Evolutionary conservation across 345 rosid genomes (phyloP), one percentile per base, ranked within the genome.

Genomic region (Heritiera littoralis): DNA sequence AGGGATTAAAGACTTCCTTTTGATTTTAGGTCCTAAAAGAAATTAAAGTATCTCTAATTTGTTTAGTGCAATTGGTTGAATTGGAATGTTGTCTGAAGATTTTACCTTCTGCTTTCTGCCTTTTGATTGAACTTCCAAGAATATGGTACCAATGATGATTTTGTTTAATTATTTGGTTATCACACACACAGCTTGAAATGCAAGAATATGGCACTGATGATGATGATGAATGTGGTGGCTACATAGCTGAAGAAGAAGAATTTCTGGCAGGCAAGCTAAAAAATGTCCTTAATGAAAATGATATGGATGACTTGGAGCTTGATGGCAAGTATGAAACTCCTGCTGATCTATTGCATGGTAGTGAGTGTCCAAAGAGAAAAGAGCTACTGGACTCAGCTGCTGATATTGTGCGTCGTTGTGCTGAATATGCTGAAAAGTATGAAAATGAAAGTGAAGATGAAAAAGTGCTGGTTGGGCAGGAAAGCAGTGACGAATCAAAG

Each of bases 401-500:
- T 73, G 84, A 81, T 82, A 66, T 92, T 28, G 77, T 93, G 81
- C 84, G 87, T 32, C 88, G 88, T 40, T 87, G 90, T 80, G 82
- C 81, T 52, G 94, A 92, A 80, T 93, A 87, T 72, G 99, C 81
- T 48, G 84, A 92, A 32, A 89, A 85, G 76, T 92, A 88, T 69
- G 93, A 85, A 78, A 86, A 89, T 32, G 93, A 88, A 78, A 83
- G 85, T 32, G 92, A 87, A 7, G 89, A 86, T 66, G 91, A 83
- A 28, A 88, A 88, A 70, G 72, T 88, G 43, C 76, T 87, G 2
- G 54, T 87, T 70, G 81, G 86, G 11, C 69, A 92, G 82, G 97
- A 94, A 76, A 92, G 94, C 81, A 90, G 94, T 56, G 94, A 89
- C n/a, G 97, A 89, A 30, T 89, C 96, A 6, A 90, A 88, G 74